Conservation (phyloP, 495 filamentous ascomycete species). For the Daldinia loculata region DNA sequence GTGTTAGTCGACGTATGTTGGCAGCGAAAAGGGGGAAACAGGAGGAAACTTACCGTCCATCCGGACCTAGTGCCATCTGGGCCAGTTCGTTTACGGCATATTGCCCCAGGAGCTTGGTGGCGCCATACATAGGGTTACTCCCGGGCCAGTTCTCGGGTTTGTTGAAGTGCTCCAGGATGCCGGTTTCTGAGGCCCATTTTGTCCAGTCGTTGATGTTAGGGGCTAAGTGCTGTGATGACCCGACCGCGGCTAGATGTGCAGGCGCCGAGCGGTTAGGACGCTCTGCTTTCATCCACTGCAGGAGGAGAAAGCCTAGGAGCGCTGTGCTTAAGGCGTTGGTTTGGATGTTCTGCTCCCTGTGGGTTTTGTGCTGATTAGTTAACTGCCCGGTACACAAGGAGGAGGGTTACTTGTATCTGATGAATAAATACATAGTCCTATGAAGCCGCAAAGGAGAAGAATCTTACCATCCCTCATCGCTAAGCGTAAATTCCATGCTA, state of each 20-base stretch:
- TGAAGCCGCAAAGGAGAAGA: too few species aligned
- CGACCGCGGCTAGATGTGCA: background rate
- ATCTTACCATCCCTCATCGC: constrained; percentile 41
- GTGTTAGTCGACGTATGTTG: background rate
- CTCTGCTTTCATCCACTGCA: background rate
- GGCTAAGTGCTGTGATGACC: constrained; percentile 16
- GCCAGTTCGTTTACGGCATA: constrained; percentile 25
- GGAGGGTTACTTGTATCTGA: background rate
- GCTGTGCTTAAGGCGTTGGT: constrained; percentile 63
- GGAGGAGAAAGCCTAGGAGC: constrained; percentile 47
- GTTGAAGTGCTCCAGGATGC: constrained; percentile 44
- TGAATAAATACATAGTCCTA: too few species aligned
- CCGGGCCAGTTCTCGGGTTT: constrained; percentile 45
- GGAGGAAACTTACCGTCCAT: constrained; percentile 34
- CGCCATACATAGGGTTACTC: constrained; percentile 38
- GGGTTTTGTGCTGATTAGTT: background rate
- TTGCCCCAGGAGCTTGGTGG: constrained; percentile 53
- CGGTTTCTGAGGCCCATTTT: constrained; percentile 26
- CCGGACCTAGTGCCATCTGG: background rate
- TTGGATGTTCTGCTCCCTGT: constrained; percentile 51
- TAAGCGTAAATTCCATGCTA: constrained; percentile 13
- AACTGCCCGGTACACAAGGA: background rate
- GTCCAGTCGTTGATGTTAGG: constrained; percentile 35
- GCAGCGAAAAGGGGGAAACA: background rate
- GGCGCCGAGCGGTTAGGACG: background rate